Conservation (phyloP, 805 yeast genomes). For the Metschnikowia noctiluminum region DNA sequence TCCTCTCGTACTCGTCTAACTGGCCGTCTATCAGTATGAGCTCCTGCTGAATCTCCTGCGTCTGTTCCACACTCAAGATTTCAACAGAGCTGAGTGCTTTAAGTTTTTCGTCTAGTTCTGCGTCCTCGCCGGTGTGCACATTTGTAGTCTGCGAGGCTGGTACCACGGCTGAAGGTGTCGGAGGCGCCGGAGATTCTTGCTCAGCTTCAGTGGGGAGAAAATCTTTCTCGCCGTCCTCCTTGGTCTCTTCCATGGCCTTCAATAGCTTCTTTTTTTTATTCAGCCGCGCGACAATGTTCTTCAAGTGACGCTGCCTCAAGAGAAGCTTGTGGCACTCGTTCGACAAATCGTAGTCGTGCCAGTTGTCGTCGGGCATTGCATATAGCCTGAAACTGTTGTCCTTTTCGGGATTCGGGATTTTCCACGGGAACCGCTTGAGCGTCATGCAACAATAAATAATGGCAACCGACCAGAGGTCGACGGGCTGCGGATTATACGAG, state of each 20-base stretch:
- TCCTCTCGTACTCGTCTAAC: slow-evolving; percentile 35
- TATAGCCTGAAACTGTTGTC: slow-evolving; percentile 71
- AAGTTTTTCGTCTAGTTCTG: slow-evolving; percentile 18
- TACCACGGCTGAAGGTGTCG: not conserved
- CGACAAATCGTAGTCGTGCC: slow-evolving; percentile 71
- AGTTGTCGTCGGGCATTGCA: slow-evolving; percentile 64
- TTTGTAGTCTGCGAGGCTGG: not conserved
- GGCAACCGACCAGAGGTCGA: slow-evolving; percentile 82
- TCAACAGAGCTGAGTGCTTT: slow-evolving; percentile 23
- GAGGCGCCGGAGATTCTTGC: not conserved
- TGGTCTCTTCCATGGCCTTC: slow-evolving; percentile 3
- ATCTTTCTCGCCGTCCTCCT: slow-evolving; percentile 12
- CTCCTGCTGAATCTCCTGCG: slow-evolving; percentile 30
- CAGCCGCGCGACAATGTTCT: slow-evolving; percentile 42
- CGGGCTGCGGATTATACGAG: slow-evolving; percentile 71
- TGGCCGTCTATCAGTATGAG: slow-evolving; percentile 35
- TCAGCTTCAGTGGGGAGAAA: not conserved
- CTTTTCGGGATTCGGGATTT: slow-evolving; percentile 56
- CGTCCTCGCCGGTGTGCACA: not conserved
- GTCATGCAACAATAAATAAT: slow-evolving; percentile 87
- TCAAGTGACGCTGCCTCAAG: slow-evolving; percentile 56
- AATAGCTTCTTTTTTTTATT: slow-evolving; percentile 37
- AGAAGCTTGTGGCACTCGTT: slow-evolving; percentile 69
- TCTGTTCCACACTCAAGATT: slow-evolving; percentile 30
- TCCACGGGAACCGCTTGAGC: slow-evolving; percentile 83